Conservation (phyloP, 2,329 filamentous ascomycete species). For the Ascochyta fabae region DNA sequence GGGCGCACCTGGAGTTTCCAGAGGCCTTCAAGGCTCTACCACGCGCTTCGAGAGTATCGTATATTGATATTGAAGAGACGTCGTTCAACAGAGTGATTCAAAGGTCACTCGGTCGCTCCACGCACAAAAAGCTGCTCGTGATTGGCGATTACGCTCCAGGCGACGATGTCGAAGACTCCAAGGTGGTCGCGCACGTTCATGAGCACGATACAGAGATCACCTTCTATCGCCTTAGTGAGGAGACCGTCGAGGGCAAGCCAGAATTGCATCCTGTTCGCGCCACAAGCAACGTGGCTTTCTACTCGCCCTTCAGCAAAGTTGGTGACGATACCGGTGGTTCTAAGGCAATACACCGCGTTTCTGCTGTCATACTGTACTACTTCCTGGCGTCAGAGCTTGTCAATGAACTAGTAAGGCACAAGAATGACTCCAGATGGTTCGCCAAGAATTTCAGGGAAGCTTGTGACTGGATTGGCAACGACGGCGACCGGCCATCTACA, state of each 20-base stretch:
- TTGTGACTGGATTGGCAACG: constrained; percentile 36
- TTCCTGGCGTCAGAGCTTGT: constrained; percentile 36
- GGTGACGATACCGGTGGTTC: constrained; percentile 35
- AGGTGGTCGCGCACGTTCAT: constrained; percentile 38
- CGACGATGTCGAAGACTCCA: constrained; percentile 29
- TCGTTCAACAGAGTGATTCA: constrained; percentile 35
- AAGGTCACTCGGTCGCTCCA: constrained; percentile 33
- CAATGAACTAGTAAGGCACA: constrained; percentile 31
- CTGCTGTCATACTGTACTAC: constrained; percentile 36
- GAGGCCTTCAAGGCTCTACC: constrained; percentile 29
- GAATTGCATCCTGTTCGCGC: constrained; percentile 35
- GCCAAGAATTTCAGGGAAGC: constrained; percentile 38
- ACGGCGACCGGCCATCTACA: constrained; percentile 30
- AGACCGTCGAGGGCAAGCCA: constrained; percentile 20
- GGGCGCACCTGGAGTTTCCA: constrained; percentile 31
- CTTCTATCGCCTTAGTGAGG: constrained; percentile 34
- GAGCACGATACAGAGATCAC: constrained; percentile 36
- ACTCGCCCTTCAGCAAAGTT: constrained; percentile 37
- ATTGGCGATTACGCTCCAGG: constrained; percentile 40
- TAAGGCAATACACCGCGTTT: constrained; percentile 37
- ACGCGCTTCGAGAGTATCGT: constrained; percentile 26
- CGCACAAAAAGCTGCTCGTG: constrained; percentile 38
- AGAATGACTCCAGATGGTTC: constrained; percentile 37
- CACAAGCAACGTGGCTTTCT: constrained; percentile 37
- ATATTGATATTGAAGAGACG: constrained; percentile 34